These are phyloP conservation scores for Allium cepa DNA, from an alignment of 106 monocot genomes.

Conservation along the genomic window DNA sequence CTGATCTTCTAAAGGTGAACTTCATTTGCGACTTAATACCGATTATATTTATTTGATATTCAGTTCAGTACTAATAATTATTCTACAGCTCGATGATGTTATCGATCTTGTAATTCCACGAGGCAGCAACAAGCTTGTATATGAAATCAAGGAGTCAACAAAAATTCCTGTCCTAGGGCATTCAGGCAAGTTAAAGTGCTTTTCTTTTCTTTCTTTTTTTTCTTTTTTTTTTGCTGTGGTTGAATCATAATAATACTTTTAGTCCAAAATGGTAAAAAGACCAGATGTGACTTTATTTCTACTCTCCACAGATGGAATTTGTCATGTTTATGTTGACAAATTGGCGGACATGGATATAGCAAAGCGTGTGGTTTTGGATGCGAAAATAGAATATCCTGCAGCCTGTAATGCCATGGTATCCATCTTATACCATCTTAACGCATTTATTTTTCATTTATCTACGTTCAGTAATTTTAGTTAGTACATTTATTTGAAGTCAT, in stretches of 20 bases:
- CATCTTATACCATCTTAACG: background rate
- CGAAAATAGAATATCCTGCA: slow-evolving; percentile 97
- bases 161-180: slow-evolving; percentile 98
- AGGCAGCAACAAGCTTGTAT: slow-evolving; percentile 88
- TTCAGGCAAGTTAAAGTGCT: slow-evolving; percentile 41
- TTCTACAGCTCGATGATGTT: slow-evolving; percentile 92
- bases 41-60: background rate
- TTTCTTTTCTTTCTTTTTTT: no score
- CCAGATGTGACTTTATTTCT: no score
- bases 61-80: background rate
- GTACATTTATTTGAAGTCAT: no score
- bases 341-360: slow-evolving; percentile 83
- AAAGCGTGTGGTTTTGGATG: slow-evolving; percentile 72
- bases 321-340: slow-evolving; percentile 95
- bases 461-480: no score
- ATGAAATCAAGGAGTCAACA: slow-evolving; percentile 82
- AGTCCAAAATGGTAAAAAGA: no score
- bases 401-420: slow-evolving; percentile 98
- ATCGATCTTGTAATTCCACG: slow-evolving; percentile 98
- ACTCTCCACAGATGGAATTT: slow-evolving; percentile 70
- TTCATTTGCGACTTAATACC: background rate
- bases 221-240: no score
- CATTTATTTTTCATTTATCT: no score
- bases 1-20: slow-evolving; percentile 91
- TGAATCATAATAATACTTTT: no score